These are phyloP conservation scores for Boletus vermiculosoides DNA, from an alignment of 768 basidiomycete genomes.

Conservation along the genomic window DNA sequence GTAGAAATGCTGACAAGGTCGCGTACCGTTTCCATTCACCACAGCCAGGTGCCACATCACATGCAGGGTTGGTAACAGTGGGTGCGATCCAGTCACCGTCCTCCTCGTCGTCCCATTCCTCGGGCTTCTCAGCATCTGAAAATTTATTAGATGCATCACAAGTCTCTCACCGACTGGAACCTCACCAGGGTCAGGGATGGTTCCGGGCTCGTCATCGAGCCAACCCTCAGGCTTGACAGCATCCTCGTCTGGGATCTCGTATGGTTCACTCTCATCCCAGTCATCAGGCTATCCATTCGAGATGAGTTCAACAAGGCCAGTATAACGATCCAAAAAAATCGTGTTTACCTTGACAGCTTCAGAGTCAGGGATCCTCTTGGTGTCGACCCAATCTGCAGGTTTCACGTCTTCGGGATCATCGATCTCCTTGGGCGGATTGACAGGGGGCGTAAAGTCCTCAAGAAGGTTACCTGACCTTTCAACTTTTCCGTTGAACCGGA, in stretches of 20 bases:
- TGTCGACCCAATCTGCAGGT: slow-evolving; percentile 91
- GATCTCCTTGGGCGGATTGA: slow-evolving; percentile 92
- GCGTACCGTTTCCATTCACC: slow-evolving; percentile 86
- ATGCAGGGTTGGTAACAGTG: slow-evolving; percentile 85
- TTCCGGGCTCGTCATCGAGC: slow-evolving; percentile 84
- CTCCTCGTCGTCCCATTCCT: slow-evolving; percentile 99
- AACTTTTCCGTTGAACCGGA: slow-evolving; percentile 84
- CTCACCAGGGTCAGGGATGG: slow-evolving; percentile 83
- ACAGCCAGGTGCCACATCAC: slow-evolving; percentile 87
- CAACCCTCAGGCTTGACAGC: slow-evolving; percentile 92
- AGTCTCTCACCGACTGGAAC: slow-evolving; percentile 1
- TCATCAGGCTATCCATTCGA: slow-evolving; percentile 66
- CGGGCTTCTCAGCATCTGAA: slow-evolving; percentile 86
- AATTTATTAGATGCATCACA: neutral
- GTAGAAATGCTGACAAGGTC: neutral
- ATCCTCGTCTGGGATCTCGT: slow-evolving; percentile 84
- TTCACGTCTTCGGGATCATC: slow-evolving; percentile 91
- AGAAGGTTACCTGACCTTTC: slow-evolving; percentile 80
- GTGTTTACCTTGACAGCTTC: slow-evolving; percentile 69
- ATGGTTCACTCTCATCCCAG: slow-evolving; percentile 97
- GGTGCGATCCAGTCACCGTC: slow-evolving; percentile 99
- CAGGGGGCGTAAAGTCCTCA: slow-evolving; percentile 89
- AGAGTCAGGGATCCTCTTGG: slow-evolving; percentile 80
- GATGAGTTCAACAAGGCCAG: neutral
- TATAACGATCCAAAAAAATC: neutral